These are phyloP conservation scores for Typha latifolia DNA, from an alignment of 176 grass and related monocot genomes.

Conservation along the genomic window DNA sequence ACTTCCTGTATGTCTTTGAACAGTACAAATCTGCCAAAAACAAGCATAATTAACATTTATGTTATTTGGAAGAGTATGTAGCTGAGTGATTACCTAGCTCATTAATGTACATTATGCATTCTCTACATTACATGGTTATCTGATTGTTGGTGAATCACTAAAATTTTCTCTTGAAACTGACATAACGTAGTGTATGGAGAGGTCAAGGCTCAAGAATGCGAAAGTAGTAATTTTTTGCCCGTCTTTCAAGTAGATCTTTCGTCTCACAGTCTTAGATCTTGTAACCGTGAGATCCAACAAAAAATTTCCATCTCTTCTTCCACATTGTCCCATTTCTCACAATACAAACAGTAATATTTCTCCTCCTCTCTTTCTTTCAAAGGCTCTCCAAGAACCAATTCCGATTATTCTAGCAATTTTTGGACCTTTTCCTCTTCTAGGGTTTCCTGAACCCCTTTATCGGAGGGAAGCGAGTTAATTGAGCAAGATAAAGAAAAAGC, in stretches of 20 bases:
- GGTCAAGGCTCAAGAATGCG: not conserved
- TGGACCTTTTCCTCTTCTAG: not conserved
- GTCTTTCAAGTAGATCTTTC: not conserved
- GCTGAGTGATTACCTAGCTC: too few species aligned
- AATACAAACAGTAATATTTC: not conserved
- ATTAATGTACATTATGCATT: too few species aligned
- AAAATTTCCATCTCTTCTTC: not conserved
- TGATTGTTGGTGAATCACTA: not conserved
- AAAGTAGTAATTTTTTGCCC: not conserved
- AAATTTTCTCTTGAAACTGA: not conserved
- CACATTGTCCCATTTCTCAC: not conserved
- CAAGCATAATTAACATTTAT: too few species aligned
- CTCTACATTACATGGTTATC: too few species aligned
- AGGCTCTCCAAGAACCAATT: not conserved
- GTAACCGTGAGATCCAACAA: not conserved
- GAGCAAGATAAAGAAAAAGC: not conserved
- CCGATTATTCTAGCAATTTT: not conserved
- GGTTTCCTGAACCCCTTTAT: not conserved
- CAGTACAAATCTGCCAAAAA: too few species aligned
- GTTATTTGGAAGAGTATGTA: too few species aligned
- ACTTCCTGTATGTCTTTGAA: not conserved
- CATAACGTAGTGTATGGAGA: not conserved
- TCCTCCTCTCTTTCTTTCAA: not conserved
- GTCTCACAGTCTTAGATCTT: not conserved
- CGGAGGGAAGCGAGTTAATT: not conserved